phyloP scores from a whole-genome alignment of 1,139 yeast species.

The Debaryomyces nepalensis region DNA sequence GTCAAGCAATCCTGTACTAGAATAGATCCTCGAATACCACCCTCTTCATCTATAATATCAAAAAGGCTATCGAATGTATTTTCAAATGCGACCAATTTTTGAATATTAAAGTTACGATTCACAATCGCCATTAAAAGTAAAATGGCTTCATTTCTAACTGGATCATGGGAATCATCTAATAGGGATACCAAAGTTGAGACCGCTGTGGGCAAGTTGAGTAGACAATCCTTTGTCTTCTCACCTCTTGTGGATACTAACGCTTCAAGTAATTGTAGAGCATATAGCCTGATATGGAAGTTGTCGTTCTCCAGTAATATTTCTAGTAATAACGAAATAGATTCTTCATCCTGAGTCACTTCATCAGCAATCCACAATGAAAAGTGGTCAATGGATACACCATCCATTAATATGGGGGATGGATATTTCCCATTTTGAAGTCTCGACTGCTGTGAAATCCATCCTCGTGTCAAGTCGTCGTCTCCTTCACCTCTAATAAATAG shows the following conservation, averaged over 20 bases:
- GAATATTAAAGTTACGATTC: slow-evolving; percentile 82
- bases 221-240: slow-evolving; percentile 69
- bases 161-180: slow-evolving; percentile 77
- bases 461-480: slow-evolving; percentile 60
- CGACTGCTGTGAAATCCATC: slow-evolving; percentile 78
- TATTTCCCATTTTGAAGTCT: slow-evolving; percentile 79
- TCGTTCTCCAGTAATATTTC: slow-evolving; percentile 53
- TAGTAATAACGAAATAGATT: slow-evolving; percentile 60
- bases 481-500: slow-evolving; percentile 73
- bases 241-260: slow-evolving; percentile 83
- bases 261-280: slow-evolving; percentile 82
- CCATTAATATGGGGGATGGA: slow-evolving; percentile 76
- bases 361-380: slow-evolving; percentile 96
- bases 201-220: slow-evolving; percentile 78
- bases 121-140: slow-evolving; percentile 82
- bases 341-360: slow-evolving; percentile 76
- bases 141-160: slow-evolving; percentile 88
- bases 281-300: slow-evolving; percentile 79
- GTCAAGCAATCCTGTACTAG: slow-evolving; percentile 89
- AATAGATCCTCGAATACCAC: slow-evolving; percentile 89
- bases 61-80: slow-evolving; percentile 86
- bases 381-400: slow-evolving; percentile 69
- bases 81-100: slow-evolving; percentile 92
- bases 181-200: slow-evolving; percentile 73
- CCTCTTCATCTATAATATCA: slow-evolving; percentile 79